Base-by-base conservation (phyloP, 306 rosid genomes). In the Inga oerstediana region DNA sequence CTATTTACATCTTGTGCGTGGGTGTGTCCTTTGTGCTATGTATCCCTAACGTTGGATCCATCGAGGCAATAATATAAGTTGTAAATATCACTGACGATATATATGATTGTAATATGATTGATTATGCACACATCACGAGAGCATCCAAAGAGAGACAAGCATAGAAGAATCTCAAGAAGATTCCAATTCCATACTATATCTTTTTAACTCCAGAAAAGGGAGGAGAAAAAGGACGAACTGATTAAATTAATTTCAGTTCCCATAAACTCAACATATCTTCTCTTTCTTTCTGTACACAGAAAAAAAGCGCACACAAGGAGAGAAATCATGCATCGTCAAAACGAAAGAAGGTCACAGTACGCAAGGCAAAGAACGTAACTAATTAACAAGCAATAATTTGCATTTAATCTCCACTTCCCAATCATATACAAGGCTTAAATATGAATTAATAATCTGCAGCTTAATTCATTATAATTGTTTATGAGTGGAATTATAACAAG, bases 401-500 rank as follows among this genome's bases (percentile, higher is more conserved):
- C 61, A 54, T 54, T 54, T 32, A 32, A 32, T 78, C 37, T 9
- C 34, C 44, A 72, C 78, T 83, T 76, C 80, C 46, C 78, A 69
- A 80, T 27, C 58, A 45, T 72, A 71, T 81, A 56, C 76, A 77
- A 54, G 56, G 46, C 79, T 5, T 5, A 16, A 39, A 1, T 39
- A 39, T 39, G 43, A 39, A 39, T 39, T 39, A 39, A 39, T 4
- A 52, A 49, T 14, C 4, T 14, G 56, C 56, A 15, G 56, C 15
- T 49, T 4, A 49, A 10, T 52, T 51, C 16, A 51, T 15, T 52
- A 52, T 10, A 9, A 3, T 17, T 52, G 59, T 52, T 52, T 56
- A n/a, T 24, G 83, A 59, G 88, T 44, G 88, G 74, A 34, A 52
- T 49, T 49, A 49, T 22, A 54, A 78, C 54, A 90, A 24, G 99